Evolutionary conservation across 2,329 filamentous ascomycete genomes (phyloP), one percentile per base, ranked within the genome.

Genomic region (Hymenoscyphus scutula): DNA sequence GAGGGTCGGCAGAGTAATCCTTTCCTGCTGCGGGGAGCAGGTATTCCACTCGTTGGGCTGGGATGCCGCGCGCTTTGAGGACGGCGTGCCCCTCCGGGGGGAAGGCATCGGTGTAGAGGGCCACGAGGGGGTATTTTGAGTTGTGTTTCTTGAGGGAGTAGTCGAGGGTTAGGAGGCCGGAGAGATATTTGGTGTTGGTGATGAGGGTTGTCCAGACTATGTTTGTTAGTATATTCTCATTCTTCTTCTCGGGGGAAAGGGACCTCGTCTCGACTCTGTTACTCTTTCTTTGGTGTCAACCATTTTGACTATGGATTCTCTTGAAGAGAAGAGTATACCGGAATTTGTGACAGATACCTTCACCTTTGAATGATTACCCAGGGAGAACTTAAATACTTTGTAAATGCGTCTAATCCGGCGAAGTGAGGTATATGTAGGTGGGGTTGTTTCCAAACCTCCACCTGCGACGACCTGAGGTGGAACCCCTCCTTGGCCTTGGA

Each of bases 201-300:
- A 97, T 92, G 68, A 96, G 82, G 11, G 88, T 90, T 30, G 90
- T 91, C 91, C 91, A 97, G 74, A 95, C 91, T 91, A 74, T 27
- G n/a, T 11, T 58, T 37, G 13, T 59, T 23, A 59, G 51, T 45
- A 53, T 13, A 5, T 27, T 37, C 30, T 27, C 5, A 7, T 27
- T 34, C 2, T n/a, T n/a, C n/a, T 19, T 6, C n/a, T 23, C 5
- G 29, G 23, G 8, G 30, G 27, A n/a, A n/a, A 30, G 27, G 19
- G 11, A 70, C 72, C 72, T 65, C 65, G 72, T 62, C 63, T 71
- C 10, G 72, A 71, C 55, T 73, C 69, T 1, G 71, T 72, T 2
- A 69, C 68, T 65, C 70, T 53, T 10, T 17, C 66, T 54, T 68
- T 63, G 13, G 59, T 41, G 19, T 65, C 66, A 10, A 61, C 64